These are phyloP conservation scores for Barnettozyma sp. DNA, from an alignment of 805 yeast genomes.

Conservation along the genomic window DNA sequence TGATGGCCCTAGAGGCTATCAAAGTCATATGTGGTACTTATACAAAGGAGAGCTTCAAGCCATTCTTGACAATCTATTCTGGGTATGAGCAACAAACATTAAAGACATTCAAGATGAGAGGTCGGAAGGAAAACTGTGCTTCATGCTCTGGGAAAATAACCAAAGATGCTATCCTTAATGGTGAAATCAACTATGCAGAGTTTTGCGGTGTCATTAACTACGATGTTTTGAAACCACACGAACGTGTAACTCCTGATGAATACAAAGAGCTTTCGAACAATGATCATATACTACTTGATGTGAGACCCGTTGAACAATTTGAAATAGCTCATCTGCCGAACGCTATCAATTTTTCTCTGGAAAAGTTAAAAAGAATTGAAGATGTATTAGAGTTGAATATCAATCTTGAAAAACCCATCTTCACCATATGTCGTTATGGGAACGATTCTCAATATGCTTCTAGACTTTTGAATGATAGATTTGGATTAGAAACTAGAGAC, in stretches of 20 bases:
- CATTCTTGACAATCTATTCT: constrained; percentile 61
- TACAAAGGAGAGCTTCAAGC: constrained; percentile 45
- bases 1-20: constrained; percentile 85
- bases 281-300: constrained; percentile 52
- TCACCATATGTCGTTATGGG: constrained; percentile 79
- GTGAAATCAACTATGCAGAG: constrained; percentile 51
- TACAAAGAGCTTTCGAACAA: constrained; percentile 17
- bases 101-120: constrained; percentile 75
- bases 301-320: constrained; percentile 74
- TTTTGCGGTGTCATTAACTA: constrained; percentile 66
- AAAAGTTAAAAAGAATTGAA: constrained; percentile 34
- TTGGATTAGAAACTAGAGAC: constrained; percentile 51
- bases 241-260: constrained; percentile 42
- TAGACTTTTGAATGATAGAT: constrained; percentile 41
- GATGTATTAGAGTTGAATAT: constrained; percentile 24
- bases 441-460: constrained; percentile 86
- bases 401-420: constrained; percentile 32
- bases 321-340: constrained; percentile 53
- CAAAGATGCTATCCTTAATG: constrained; percentile 36
- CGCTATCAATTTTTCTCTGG: constrained; percentile 60
- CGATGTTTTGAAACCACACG: constrained; percentile 36
- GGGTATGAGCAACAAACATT: constrained; percentile 63
- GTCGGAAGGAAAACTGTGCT: constrained; percentile 49
- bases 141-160: constrained; percentile 55
- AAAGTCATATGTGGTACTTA: constrained; percentile 61